Conservation (phyloP, 257 asterid genomes). For the Paulownia fortunei region DNA sequence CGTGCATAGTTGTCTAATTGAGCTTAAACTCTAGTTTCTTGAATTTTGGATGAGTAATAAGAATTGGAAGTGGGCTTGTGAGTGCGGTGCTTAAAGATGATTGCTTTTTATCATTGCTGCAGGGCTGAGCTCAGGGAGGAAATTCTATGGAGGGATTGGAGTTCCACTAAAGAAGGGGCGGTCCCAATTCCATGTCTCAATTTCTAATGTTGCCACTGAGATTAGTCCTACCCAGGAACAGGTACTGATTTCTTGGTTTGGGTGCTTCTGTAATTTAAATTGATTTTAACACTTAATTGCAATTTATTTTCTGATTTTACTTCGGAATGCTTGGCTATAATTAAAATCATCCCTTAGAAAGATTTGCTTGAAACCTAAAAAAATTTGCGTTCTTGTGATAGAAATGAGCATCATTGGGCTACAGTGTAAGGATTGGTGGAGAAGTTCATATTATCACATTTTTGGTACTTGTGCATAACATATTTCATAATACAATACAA, state of each 20-base stretch:
- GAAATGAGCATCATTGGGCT: neutral
- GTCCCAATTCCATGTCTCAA: conserved; percentile 56
- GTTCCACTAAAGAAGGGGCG: conserved; percentile 56
- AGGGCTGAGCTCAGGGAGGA: conserved; percentile 62
- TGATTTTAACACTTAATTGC: neutral
- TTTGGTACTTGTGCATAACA: neutral
- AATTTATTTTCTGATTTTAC: neutral
- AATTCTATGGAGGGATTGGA: conserved; percentile 62
- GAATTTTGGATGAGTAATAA: neutral
- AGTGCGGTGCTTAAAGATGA: neutral
- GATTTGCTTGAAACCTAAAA: neutral
- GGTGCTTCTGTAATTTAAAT: neutral
- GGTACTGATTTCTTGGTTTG: conserved; percentile 39
- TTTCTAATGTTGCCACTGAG: conserved; percentile 82
- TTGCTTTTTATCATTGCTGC: conserved; percentile 14
- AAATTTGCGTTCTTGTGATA: neutral
- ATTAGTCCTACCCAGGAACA: conserved; percentile 62
- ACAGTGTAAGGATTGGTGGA: neutral
- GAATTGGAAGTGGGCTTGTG: conserved; percentile 15
- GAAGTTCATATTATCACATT: neutral
- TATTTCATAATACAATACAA: neutral
- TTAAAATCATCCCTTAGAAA: neutral
- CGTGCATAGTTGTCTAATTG: neutral
- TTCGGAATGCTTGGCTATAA: neutral
- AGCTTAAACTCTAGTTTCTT: conserved; percentile 9